Percentiles rank a stretch among this genome's conserved stretches.
Evolutionary conservation across 2,329 filamentous ascomycete species (phyloP).

Genomic region (Fusarium gaditjirri): DNA sequence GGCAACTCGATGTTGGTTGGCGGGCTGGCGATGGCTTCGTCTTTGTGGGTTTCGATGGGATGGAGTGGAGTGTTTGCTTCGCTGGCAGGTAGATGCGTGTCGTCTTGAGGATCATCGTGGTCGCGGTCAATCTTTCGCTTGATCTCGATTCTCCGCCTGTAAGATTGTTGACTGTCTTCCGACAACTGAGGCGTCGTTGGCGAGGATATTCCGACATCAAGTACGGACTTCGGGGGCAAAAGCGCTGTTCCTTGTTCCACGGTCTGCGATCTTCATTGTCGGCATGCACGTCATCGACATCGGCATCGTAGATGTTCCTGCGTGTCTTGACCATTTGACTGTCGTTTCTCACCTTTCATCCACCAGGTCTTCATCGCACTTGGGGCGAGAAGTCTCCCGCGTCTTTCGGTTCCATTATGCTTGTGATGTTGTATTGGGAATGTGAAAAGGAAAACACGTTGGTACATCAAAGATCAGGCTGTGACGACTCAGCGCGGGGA

Average conservation of each 20-base stretch:
- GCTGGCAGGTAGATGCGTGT: not conserved
- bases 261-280: not conserved
- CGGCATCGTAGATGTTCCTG: not conserved
- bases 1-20: too few relatives aligned
- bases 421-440: not conserved
- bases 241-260: not conserved
- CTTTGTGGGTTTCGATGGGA: too few relatives aligned
- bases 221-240: not conserved
- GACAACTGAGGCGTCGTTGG: not conserved
- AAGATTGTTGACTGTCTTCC: not conserved
- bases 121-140: not conserved
- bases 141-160: not conserved
- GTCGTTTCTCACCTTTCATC: not conserved
- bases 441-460: not conserved
- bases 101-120: not conserved
- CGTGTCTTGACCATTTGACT: not conserved
- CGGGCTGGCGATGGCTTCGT: too few relatives aligned
- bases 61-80: not conserved
- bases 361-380: not conserved
- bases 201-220: not conserved
- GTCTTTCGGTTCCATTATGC: not conserved
- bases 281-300: not conserved
- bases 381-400: not conserved
- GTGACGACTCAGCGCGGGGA: not conserved
- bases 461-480: not conserved